Evolutionary conservation across 116 monocot genomes (phyloP), one percentile per base, ranked within the genome.

Genomic region (Zostera marina): DNA sequence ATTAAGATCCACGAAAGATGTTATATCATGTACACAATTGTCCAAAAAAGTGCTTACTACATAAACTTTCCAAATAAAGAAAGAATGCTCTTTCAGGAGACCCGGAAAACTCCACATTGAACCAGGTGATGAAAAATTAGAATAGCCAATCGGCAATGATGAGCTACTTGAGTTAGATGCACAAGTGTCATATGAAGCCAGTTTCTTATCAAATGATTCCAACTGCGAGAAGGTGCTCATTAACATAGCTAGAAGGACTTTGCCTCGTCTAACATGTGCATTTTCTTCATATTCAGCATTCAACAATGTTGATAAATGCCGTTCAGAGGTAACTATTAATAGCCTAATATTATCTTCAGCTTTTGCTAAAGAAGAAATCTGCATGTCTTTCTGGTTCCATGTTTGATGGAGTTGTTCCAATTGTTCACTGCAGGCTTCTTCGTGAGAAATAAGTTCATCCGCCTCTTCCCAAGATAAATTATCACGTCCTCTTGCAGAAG

Each of bases 381-480:
- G 71, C 45, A 63, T 54, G 64, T 96, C 89, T 70, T 76, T 96
- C 65, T 85, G 71, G 62, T 78, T 76, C 96, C 96, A 96, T 23
- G 66, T 72, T 63, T 76, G 79, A 55, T 89, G 81, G 22, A 96
- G 85, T 59, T 74, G 77, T 17, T 89, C 85, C 58, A 96, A 70
- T 65, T 85, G 74, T 71, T 79, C 67, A 66, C 80, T 80, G 58
- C 89, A 96, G 59, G 79, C 69, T 62, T 96, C 96, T 66, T 77
- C 89, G 72, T 96, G 82, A n/a, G 85, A 80, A 66, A 85, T 85
- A 61, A 89, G 55, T 52, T 96, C 96, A 68, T 96, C 96, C 48
- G 85, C 89, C 74, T 96, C 96, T 82, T 96, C 96, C 96, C 96
- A 96, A 19, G 85, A 89, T 39, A 96, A 76, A 78, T 96, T 69